Conservation (phyloP, 768 basidiomycete species). For the Mycena vitilis region DNA sequence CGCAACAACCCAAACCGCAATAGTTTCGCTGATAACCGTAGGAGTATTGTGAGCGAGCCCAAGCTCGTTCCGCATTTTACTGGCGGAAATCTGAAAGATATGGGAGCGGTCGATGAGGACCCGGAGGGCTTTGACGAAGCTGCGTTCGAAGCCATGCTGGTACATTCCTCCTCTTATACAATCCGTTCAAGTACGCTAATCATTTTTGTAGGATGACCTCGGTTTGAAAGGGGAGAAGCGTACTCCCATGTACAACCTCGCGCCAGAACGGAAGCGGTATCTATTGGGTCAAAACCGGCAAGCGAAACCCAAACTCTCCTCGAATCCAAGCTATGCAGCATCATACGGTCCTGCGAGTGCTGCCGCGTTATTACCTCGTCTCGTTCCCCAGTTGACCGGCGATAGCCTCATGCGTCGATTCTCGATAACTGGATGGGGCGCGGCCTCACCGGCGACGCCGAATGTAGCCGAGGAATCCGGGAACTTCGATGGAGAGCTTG, state of each 20-base stretch:
- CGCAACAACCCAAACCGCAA: conserved; percentile 42
- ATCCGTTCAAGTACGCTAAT: conserved; percentile 19
- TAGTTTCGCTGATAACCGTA: conserved; percentile 56
- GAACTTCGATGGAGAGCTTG: conserved; percentile 8
- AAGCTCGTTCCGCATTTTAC: conserved; percentile 63
- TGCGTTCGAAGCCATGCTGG: conserved; percentile 76
- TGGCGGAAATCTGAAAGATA: conserved; percentile 43
- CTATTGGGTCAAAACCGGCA: conserved; percentile 68
- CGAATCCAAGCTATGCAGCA: conserved; percentile 50
- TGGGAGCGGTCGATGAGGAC: conserved; percentile 46
- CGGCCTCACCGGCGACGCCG: conserved; percentile 48
- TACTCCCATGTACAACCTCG: conserved; percentile 68
- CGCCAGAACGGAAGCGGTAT: conserved; percentile 72
- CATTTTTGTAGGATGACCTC: conserved; percentile 68
- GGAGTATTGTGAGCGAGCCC: conserved; percentile 78
- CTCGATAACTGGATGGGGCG: conserved; percentile 66
- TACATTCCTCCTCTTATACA: conserved; percentile 46
- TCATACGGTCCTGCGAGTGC: conserved; percentile 73
- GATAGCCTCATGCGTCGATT: conserved; percentile 76
- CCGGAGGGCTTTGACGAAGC: conserved; percentile 51
- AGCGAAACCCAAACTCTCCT: conserved; percentile 45
- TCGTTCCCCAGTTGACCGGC: conserved; percentile 83
- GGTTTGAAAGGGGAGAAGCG: conserved; percentile 80
- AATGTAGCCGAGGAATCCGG: conserved; percentile 42
- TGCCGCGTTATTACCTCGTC: conserved; percentile 66